Base-by-base conservation (phyloP, 768 basidiomycete species). In the Termitomyces sp. region DNA sequence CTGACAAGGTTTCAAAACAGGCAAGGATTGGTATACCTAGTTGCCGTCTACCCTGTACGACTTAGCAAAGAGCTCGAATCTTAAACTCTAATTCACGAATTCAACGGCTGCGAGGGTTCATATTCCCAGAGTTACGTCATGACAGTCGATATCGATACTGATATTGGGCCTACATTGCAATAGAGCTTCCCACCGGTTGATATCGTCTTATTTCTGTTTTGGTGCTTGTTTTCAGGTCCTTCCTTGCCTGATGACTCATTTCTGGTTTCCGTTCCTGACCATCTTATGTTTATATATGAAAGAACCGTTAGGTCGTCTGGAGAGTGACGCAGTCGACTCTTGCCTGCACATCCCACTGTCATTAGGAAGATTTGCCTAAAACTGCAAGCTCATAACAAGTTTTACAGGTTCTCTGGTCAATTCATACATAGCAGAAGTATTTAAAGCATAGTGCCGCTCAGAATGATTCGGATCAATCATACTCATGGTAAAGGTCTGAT, bases 281-380 rank as follows among this genome's bases (percentile, higher is more conserved):
- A 3, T 6, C 20, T 49, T 49, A 12, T 20, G 13, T 33, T 14
- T 20, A 18, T 20, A 26, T 4, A 48, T n/a, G 32, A 5, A 20
- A 14, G 18, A 22, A 7, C 13, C 20, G 6, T 35, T 32, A 3
- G 5, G 5, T 33, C 32, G n/a, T n/a, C 6, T 4, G n/a, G 12
- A 28, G 35, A 16, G 36, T 10, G 18, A 38, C 12, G 22, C 4
- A 3, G 24, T 38, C 9, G 18, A 38, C 24, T 28, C 38, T n/a
- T n/a, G 9, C 8, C 24, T 24, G 35, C 22, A 5, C 35, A 9
- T 18, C 7, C 33, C 22, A 51, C 20, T 10, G 13, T 10, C 9
- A 20, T 14, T 1, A 20, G 0, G 13, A 50, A 30, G 79, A 79
- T 16, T 36, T 36, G 14, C 22, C 49, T 9, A 7, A 14, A 24